Percentiles rank a stretch among this genome's conserved stretches.
Conservation (phyloP, 805 yeast genomes). For the Monosporozyma unispora region DNA sequence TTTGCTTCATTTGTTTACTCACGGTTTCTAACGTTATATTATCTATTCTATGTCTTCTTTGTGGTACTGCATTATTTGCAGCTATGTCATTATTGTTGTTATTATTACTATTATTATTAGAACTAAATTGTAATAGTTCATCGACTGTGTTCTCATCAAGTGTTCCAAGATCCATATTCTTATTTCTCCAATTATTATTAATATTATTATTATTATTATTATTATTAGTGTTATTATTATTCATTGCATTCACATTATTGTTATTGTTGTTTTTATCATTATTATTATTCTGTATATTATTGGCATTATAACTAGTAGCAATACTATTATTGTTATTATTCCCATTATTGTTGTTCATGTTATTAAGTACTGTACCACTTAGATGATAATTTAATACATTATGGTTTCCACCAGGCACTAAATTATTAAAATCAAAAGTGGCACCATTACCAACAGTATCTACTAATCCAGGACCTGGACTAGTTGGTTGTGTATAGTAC, state of each 20-base stretch:
- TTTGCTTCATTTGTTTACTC: constrained; percentile 16
- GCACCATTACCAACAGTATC: background rate
- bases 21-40: constrained; percentile 7
- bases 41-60: background rate
- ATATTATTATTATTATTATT: background rate
- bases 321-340: constrained; percentile 1
- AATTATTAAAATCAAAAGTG: constrained; percentile 1
- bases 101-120: constrained; percentile 2
- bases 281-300: constrained; percentile 1
- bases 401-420: background rate
- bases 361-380: background rate
- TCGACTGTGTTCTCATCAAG: constrained; percentile 26
- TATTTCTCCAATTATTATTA: background rate
- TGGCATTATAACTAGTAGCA: background rate
- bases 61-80: background rate
- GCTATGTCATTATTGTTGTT: background rate
- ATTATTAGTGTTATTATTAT: background rate
- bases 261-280: constrained; percentile 3
- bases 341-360: background rate
- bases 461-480: constrained; percentile 20
- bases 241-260: background rate
- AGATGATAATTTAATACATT: constrained; percentile 1
- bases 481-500: constrained; percentile 27
- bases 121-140: constrained; percentile 22
- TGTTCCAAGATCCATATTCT: constrained; percentile 15